These are phyloP conservation scores for Zygnema circumcarinatum DNA, from an alignment of 139 green algal species.

Conservation along the genomic window DNA sequence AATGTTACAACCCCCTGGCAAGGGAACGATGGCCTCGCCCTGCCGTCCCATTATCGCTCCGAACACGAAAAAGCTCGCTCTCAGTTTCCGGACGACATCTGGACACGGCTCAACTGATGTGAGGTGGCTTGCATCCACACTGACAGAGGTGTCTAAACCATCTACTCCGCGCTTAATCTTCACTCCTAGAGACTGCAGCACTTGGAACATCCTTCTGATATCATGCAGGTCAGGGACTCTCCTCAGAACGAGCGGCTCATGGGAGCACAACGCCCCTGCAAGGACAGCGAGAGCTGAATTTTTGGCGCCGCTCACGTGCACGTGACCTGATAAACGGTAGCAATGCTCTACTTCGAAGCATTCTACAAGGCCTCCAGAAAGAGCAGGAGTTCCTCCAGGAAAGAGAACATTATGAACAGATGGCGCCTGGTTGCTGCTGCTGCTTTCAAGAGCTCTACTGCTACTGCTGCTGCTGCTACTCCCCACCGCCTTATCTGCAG, in stretches of 20 bases:
- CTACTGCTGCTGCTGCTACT: neutral
- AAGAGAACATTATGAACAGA: conserved; percentile 6
- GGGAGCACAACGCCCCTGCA: conserved; percentile 57
- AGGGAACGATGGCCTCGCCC: conserved; percentile 63
- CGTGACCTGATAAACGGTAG: conserved; percentile 52
- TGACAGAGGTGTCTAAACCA: conserved; percentile 29
- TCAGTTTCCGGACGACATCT: conserved; percentile 59
- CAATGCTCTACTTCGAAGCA: conserved; percentile 57
- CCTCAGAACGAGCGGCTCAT: conserved; percentile 47
- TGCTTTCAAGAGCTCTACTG: neutral
- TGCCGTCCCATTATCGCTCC: conserved; percentile 63
- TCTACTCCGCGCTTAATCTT: conserved; percentile 54
- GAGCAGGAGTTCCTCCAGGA: neutral
- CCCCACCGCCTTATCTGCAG: neutral
- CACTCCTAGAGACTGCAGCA: conserved; percentile 60
- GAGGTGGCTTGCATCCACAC: conserved; percentile 57
- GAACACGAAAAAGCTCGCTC: conserved; percentile 69
- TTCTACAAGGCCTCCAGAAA: conserved; percentile 31
- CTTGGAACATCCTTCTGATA: conserved; percentile 63
- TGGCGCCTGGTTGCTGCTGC: neutral
- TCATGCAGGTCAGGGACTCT: conserved; percentile 63
- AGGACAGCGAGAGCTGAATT: conserved; percentile 67
- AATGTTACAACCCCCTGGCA: conserved; percentile 71
- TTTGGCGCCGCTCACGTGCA: conserved; percentile 67
- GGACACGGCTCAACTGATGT: conserved; percentile 49